These are phyloP conservation scores for Carpinus viminea DNA, from an alignment of 306 rosid species.

Conservation along the genomic window DNA sequence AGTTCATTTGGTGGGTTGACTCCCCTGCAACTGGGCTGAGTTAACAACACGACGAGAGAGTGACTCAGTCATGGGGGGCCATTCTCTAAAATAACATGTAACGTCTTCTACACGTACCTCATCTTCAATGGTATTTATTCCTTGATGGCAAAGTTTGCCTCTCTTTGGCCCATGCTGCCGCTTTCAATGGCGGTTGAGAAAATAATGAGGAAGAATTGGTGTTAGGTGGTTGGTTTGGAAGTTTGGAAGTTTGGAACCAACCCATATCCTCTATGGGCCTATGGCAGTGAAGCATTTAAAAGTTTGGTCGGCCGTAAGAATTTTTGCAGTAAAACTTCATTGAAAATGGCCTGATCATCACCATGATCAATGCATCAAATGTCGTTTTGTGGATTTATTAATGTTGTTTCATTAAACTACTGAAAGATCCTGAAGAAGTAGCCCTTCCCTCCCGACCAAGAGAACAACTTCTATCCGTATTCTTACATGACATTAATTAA, in stretches of 20 bases:
- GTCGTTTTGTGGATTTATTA: neutral
- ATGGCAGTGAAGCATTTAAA: too few relatives aligned
- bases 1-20: too few relatives aligned
- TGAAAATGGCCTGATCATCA: neutral
- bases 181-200: constrained; percentile 13
- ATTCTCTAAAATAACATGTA: constrained; percentile 25
- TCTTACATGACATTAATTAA: too few relatives aligned
- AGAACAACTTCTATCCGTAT: too few relatives aligned
- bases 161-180: constrained; percentile 5
- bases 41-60: too few relatives aligned
- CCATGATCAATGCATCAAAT: neutral
- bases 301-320: neutral
- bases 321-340: neutral
- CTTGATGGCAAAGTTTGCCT: neutral
- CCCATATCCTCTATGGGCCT: neutral
- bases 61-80: constrained; percentile 1
- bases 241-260: neutral
- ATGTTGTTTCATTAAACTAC: neutral
- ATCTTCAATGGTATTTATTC: constrained; percentile 28
- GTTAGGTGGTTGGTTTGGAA: constrained; percentile 28
- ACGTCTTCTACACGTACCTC: constrained; percentile 5
- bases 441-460: too few relatives aligned
- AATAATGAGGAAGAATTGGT: constrained; percentile 21
- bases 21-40: too few relatives aligned
- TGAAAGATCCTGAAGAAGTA: neutral